Conservation (phyloP, 2,329 filamentous ascomycete species). For the Ophioceras dolichostomum region DNA sequence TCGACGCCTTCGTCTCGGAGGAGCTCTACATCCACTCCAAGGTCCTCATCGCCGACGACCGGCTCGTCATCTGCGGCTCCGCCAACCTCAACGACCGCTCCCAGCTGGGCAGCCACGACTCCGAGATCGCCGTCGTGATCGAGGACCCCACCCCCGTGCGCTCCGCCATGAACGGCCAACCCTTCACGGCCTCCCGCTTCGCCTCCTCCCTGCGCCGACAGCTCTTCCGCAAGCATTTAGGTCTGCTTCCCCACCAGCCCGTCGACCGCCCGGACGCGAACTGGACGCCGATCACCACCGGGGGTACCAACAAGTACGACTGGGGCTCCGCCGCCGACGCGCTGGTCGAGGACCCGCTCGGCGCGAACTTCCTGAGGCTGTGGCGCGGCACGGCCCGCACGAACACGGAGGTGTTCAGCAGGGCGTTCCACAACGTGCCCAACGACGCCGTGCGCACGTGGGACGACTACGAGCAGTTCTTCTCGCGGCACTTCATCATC, state of each 20-base stretch:
- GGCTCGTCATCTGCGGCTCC: constrained; percentile 67
- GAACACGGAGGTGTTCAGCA: constrained; percentile 72
- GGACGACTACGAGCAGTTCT: constrained; percentile 64
- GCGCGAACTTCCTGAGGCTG: constrained; percentile 52
- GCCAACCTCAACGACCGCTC: constrained; percentile 49
- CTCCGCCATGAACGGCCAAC: constrained; percentile 60
- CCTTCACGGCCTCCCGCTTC: constrained; percentile 59
- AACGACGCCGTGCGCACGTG: constrained; percentile 56
- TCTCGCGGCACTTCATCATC: constrained; percentile 51
- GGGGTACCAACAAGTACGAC: constrained; percentile 60
- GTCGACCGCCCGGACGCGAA: constrained; percentile 59
- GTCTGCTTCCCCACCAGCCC: constrained; percentile 61
- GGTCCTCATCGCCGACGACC: constrained; percentile 70
- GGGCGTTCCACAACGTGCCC: constrained; percentile 71
- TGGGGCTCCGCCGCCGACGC: constrained; percentile 55
- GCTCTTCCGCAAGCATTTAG: constrained; percentile 83
- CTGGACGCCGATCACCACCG: constrained; percentile 60
- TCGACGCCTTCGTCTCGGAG: constrained; percentile 49
- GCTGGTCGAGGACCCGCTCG: constrained; percentile 64
- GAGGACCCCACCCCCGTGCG: constrained; percentile 63
- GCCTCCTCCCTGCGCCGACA: constrained; percentile 69
- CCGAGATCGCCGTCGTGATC: constrained; percentile 78
- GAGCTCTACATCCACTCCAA: constrained; percentile 55
- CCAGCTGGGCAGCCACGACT: constrained; percentile 76
- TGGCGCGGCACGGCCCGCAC: constrained; percentile 62